A percentile compares a stretch with the other conserved stretches of the same genome.
phyloP scores from a whole-genome alignment of 768 basidiomycete genomes.

The Boletus vinaceobasis region DNA sequence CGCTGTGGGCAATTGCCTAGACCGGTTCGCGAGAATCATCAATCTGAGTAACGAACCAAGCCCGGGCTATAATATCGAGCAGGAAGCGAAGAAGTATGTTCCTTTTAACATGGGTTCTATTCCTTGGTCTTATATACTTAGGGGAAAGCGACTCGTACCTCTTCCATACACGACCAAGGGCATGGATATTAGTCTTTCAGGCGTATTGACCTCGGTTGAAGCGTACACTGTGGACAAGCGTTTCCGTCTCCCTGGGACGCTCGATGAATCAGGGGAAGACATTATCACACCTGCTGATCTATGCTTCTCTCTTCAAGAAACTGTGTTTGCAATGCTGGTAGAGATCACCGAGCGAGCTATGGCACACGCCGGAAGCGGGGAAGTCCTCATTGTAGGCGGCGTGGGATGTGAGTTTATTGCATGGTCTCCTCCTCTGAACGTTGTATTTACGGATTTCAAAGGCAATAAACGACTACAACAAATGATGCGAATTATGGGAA shows the following conservation, averaged over 20 bases:
- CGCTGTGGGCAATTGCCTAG: constrained; percentile 98
- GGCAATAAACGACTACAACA: constrained; percentile 92
- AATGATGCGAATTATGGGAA: constrained; percentile 99
- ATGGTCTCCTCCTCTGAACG: background rate
- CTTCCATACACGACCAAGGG: constrained; percentile 97
- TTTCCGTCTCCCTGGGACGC: constrained; percentile 52
- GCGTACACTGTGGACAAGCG: constrained; percentile 83
- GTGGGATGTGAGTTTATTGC: constrained; percentile 83
- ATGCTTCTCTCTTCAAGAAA: constrained; percentile 96
- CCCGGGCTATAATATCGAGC: constrained; percentile 97
- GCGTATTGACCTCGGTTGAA: constrained; percentile 85
- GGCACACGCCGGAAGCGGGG: constrained; percentile 96
- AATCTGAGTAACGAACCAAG: constrained; percentile 92
- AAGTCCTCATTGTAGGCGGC: constrained; percentile 96
- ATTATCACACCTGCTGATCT: constrained; percentile 93
- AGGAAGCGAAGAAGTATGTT: constrained; percentile 81
- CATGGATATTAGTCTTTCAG: constrained; percentile 97
- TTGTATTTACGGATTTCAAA: constrained; percentile 28
- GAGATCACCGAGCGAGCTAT: constrained; percentile 99
- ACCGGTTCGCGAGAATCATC: constrained; percentile 94
- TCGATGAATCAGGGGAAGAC: constrained; percentile 46
- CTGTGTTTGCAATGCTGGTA: constrained; percentile 95
- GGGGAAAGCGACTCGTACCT: constrained; percentile 77
- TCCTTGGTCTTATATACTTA: constrained; percentile 28
- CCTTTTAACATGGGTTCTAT: background rate